Evolutionary conservation across 1,284 basidiomycete species (phyloP).

Genomic region (Leccinum griseonigrum): DNA sequence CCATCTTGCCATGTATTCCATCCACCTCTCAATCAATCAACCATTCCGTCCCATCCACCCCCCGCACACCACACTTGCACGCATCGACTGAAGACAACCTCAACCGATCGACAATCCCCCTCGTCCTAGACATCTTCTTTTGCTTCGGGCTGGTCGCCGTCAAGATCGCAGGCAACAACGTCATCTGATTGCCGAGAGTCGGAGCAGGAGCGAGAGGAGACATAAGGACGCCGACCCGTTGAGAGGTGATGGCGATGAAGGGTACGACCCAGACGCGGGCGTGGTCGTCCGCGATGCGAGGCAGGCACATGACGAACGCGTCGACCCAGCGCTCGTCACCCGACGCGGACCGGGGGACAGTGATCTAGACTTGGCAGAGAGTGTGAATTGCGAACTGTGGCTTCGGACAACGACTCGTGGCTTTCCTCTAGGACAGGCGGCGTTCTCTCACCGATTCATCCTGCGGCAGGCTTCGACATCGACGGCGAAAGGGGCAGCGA

Average conservation of each 20-base stretch:
- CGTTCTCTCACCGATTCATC: conserved; percentile 7
- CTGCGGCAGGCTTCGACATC: conserved; percentile 1
- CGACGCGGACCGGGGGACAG: conserved; percentile 17
- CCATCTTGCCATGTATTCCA: neutral
- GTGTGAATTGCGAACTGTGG: neutral
- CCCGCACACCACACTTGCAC: conserved; percentile 11
- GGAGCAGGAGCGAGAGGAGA: neutral
- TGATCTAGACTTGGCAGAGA: conserved; percentile 14
- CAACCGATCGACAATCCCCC: conserved; percentile 27
- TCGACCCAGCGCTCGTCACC: conserved; percentile 3
- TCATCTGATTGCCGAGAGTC: conserved; percentile 3
- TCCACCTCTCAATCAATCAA: conserved; percentile 9
- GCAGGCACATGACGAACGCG: conserved; percentile 8
- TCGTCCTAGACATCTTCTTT: conserved; percentile 28
- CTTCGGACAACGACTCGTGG: neutral
- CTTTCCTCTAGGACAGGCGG: neutral
- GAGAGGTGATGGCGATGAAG: conserved; percentile 13
- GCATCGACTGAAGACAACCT: conserved; percentile 24
- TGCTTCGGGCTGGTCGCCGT: conserved; percentile 20
- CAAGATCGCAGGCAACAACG: conserved; percentile 25
- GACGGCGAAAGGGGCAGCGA: conserved; percentile 20
- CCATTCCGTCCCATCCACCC: conserved; percentile 7
- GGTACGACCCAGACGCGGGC: conserved; percentile 10
- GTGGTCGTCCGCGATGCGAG: conserved; percentile 9
- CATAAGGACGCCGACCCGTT: neutral